Conservation (phyloP, 306 rosid species). For the Sphenostylis stenocarpa region DNA sequence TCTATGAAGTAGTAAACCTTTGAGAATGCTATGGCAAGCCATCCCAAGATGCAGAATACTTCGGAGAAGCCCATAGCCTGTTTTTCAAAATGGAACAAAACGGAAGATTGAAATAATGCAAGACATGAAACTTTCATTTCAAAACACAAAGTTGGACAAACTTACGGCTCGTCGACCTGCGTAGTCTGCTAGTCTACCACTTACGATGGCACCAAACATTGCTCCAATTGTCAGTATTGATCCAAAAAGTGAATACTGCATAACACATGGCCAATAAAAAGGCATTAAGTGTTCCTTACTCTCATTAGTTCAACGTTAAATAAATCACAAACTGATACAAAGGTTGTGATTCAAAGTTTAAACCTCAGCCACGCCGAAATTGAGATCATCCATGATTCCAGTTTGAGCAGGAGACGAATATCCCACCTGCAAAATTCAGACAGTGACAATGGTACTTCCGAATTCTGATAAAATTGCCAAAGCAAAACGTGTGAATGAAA, state of each 20-base stretch:
- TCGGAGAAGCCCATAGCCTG: conserved; percentile 78
- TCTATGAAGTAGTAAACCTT: conserved; percentile 46
- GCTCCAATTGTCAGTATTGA: conserved; percentile 88
- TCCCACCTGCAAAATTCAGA: conserved; percentile 61
- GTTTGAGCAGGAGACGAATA: conserved; percentile 84
- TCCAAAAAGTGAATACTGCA: conserved; percentile 80
- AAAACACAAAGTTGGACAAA: conserved; percentile 1
- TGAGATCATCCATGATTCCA: conserved; percentile 61
- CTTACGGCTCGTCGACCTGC: conserved; percentile 81
- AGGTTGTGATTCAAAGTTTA: background rate
- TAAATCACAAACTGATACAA: background rate
- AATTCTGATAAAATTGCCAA: background rate
- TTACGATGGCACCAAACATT: conserved; percentile 75
- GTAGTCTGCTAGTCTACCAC: conserved; percentile 71
- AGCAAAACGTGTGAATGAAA: background rate
- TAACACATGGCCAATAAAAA: background rate
- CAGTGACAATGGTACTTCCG: background rate
- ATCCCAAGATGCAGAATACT: conserved; percentile 72
- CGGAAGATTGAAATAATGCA: background rate
- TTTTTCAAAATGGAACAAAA: conserved; percentile 31
- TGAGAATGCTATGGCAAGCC: conserved; percentile 63
- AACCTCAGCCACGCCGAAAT: conserved; percentile 70
- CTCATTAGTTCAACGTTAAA: background rate
- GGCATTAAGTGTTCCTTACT: background rate
- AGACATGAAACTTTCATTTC: background rate